Evolutionary conservation across 2,329 filamentous ascomycete species (phyloP), one percentile per base, ranked within the genome.

Genomic region (Clonostachys chloroleuca): DNA sequence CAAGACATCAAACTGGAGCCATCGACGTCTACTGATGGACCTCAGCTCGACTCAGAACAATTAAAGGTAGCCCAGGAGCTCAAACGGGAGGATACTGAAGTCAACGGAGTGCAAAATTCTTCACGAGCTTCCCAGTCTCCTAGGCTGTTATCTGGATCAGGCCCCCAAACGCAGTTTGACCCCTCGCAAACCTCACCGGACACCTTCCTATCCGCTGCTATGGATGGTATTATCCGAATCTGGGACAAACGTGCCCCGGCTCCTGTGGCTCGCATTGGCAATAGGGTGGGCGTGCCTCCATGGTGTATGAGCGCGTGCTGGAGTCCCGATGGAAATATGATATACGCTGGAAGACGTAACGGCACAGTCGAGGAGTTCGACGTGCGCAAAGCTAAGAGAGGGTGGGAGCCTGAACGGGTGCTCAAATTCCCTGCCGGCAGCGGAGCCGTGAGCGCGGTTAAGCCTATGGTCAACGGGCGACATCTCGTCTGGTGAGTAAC

Each of bases 301-400:
- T 99, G 92, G 92, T 97, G 92, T 66, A 96, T 96, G 84, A 92
- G 89, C 54, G 90, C 91, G 1, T 96, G 91, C 70, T 99, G 94
- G 94, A 92, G 87, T 47, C 91, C 91, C 0, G 89, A 96, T 62
- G 94, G 94, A 13, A 97, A 97, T 67, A 90, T 83, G 66, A 92
- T 99, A 57, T 99, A 96, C 67, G 92, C 88, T 0, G 94, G 94
- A 1, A 78, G 94, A 30, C 79, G 94, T 49, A 97, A 97, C 65
- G 81, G 90, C 45, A 95, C 90, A 0, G 94, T 99, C 0, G 94
- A 99, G 56, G 94, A 99, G 66, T 99, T 88, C 67, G 90, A 83
- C 59, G 75, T 99, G 16, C 89, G 94, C 62, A 90, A 91, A 58
- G 83, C 80, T 0, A 66, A 62, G 44, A 57, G 84, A 2, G 77